Conservation (phyloP, 495 filamentous ascomycete genomes). For the Lasiosphaeriaceae sp. region DNA sequence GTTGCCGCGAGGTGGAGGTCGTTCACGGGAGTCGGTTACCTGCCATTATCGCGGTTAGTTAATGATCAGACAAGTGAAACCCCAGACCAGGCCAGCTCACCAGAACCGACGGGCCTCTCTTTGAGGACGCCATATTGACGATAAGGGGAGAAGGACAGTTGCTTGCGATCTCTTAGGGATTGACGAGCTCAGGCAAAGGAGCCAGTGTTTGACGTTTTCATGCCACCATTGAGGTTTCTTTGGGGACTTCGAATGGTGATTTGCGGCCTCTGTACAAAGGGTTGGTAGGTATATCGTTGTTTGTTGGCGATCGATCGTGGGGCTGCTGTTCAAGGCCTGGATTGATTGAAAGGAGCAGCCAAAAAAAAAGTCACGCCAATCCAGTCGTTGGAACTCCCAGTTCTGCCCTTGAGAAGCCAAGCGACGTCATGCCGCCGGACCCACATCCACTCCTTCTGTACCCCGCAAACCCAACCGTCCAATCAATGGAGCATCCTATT, state of each 20-base stretch:
- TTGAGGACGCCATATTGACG: conserved; percentile 25
- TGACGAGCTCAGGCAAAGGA: not conserved
- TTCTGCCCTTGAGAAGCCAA: conserved; percentile 12
- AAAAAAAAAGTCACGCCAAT: not conserved
- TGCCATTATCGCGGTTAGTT: conserved; percentile 5
- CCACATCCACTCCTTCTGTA: not conserved
- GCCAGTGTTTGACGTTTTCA: not conserved
- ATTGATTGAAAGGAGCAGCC: not conserved
- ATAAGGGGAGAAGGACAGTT: not conserved
- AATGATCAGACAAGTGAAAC: not conserved
- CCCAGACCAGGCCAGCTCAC: conserved; percentile 11
- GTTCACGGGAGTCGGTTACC: conserved; percentile 37
- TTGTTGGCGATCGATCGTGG: too few species aligned
- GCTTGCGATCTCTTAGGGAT: not conserved
- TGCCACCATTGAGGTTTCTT: not conserved
- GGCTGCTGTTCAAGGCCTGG: not conserved
- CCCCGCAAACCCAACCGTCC: conserved; percentile 3
- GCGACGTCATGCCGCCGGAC: conserved; percentile 23
- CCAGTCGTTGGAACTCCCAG: too few species aligned
- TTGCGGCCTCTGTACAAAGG: too few species aligned
- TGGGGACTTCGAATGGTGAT: not conserved
- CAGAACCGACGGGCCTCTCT: conserved; percentile 34
- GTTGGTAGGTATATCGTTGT: too few species aligned
- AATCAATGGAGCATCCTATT: not conserved
- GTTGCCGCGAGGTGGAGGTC: conserved; percentile 19